Conservation (phyloP, 1,139 yeast species). For the Lodderomyces orthopsilosis region DNA sequence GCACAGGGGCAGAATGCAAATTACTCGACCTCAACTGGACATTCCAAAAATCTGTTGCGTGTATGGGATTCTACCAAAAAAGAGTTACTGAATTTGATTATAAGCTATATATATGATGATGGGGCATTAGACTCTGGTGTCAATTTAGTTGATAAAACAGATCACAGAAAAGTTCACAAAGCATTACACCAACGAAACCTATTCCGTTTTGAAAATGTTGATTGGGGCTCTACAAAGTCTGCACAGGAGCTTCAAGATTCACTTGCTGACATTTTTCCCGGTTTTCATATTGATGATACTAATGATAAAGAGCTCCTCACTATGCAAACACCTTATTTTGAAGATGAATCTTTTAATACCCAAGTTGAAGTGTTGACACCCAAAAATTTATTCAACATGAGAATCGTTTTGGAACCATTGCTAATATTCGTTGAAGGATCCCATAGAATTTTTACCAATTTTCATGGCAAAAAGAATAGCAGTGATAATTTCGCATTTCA, state of each 20-base stretch:
- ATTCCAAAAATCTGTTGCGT: constrained; percentile 19
- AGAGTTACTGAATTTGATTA: constrained; percentile 56
- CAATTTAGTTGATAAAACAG: constrained; percentile 5
- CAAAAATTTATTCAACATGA: constrained; percentile 77
- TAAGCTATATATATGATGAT: constrained; percentile 49
- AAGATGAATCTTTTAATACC: constrained; percentile 52
- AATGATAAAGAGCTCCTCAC: constrained; percentile 13
- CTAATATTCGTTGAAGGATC: constrained; percentile 56
- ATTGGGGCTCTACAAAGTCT: constrained; percentile 30
- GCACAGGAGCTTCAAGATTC: constrained; percentile 45
- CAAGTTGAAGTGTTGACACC: constrained; percentile 69
- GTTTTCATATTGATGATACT: constrained; percentile 41
- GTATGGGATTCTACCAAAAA: constrained; percentile 59
- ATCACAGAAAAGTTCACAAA: constrained; percentile 11
- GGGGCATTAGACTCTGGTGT: not conserved
- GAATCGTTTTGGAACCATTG: constrained; percentile 64
- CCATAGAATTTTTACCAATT: constrained; percentile 25
- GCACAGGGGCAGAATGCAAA: constrained; percentile 11
- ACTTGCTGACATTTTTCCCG: constrained; percentile 62
- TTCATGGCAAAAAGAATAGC: constrained; percentile 9
- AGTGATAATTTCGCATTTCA: constrained; percentile 24
- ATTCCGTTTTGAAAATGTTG: constrained; percentile 51
- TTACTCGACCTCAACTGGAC: constrained; percentile 4
- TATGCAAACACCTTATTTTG: constrained; percentile 49
- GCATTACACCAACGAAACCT: constrained; percentile 19